These are phyloP conservation scores for Podila minutissima DNA, from an alignment of 192 early-diverging fungal genomes.

Conservation along the genomic window DNA sequence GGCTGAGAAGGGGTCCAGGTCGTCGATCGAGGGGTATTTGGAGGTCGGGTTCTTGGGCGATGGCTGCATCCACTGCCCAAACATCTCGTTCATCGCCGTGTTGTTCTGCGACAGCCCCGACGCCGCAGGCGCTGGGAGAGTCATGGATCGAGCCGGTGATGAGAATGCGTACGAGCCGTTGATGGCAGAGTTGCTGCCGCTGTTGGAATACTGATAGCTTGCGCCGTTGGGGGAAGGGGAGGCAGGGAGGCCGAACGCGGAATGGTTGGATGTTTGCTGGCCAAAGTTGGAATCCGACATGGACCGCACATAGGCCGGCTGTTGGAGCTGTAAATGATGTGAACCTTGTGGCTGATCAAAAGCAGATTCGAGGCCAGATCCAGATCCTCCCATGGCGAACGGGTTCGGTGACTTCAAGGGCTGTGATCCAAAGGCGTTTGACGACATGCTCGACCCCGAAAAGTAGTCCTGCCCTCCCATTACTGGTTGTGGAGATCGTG, in stretches of 20 bases:
- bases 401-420: slow-evolving; percentile 23
- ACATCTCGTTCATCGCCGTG: slow-evolving; percentile 22
- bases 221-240: background rate
- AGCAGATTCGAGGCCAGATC: background rate
- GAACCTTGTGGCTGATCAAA: slow-evolving; percentile 8
- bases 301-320: slow-evolving; percentile 10
- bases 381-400: slow-evolving; percentile 9
- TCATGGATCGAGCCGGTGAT: slow-evolving; percentile 22
- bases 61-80: slow-evolving; percentile 42
- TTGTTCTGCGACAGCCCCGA: background rate
- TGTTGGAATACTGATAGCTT: background rate
- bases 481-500: background rate
- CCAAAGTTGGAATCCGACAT: slow-evolving; percentile 19
- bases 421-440: slow-evolving; percentile 6
- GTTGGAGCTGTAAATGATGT: background rate
- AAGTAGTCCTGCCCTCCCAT: slow-evolving; percentile 10
- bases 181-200: background rate
- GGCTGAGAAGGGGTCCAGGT: slow-evolving; percentile 30
- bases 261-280: background rate
- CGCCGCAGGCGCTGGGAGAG: slow-evolving; percentile 13
- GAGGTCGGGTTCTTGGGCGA: slow-evolving; percentile 11
- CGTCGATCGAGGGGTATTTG: slow-evolving; percentile 43
- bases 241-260: background rate
- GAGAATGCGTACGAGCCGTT: background rate
- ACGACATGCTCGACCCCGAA: background rate